phyloP scores from a whole-genome alignment of 306 rosid species.

The Arachis hypogaea region DNA sequence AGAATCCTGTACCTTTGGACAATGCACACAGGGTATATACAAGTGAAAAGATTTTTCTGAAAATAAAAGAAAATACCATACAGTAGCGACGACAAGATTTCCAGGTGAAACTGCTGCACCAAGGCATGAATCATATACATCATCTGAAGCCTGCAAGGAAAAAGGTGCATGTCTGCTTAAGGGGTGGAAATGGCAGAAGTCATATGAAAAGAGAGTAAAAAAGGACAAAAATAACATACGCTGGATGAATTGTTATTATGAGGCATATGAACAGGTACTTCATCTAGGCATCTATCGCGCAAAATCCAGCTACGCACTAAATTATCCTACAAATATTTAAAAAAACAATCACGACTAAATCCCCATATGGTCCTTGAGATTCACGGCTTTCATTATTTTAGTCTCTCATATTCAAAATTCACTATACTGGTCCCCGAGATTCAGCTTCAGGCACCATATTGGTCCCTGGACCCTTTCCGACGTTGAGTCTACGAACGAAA shows the following conservation, averaged over 20 bases:
- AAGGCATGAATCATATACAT: slow-evolving; percentile 69
- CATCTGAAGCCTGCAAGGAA: slow-evolving; percentile 64
- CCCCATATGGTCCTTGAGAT: too few relatives aligned
- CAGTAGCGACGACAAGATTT: slow-evolving; percentile 76
- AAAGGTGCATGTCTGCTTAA: slow-evolving; percentile 28
- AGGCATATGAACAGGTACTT: slow-evolving; percentile 57
- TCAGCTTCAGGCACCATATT: too few relatives aligned
- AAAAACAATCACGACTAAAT: background rate
- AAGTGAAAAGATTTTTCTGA: background rate
- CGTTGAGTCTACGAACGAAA: too few relatives aligned
- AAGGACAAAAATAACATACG: slow-evolving; percentile 49
- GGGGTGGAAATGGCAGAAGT: slow-evolving; percentile 21
- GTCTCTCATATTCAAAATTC: too few relatives aligned
- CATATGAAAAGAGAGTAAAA: slow-evolving; percentile 30
- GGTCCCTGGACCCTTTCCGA: too few relatives aligned
- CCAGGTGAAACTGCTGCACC: slow-evolving; percentile 92
- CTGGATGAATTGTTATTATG: slow-evolving; percentile 54
- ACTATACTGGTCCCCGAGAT: too few relatives aligned
- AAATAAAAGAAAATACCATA: slow-evolving; percentile 45
- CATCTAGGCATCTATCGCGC: slow-evolving; percentile 49
- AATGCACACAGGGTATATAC: slow-evolving; percentile 13
- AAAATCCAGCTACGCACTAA: slow-evolving; percentile 73
- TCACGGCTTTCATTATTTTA: too few relatives aligned
- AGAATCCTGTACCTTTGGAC: background rate
- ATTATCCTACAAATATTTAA: slow-evolving; percentile 70